These are phyloP conservation scores for Dothideomycetes sp. DNA, from an alignment of 2,329 filamentous ascomycete species.

Conservation along the genomic window DNA sequence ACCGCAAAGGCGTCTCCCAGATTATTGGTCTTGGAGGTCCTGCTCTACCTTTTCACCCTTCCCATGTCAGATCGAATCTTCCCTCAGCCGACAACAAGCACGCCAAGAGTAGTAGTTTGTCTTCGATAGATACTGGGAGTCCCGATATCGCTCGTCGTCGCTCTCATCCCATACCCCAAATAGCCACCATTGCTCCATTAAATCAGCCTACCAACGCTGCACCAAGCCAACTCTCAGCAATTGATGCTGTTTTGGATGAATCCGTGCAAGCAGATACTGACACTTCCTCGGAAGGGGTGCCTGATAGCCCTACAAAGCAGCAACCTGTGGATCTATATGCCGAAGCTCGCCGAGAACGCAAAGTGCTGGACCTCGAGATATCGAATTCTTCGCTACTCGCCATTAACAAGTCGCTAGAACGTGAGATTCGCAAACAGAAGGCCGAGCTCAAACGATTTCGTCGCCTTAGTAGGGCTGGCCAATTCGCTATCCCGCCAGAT, in stretches of 20 bases:
- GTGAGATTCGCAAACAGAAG: slow-evolving; percentile 84
- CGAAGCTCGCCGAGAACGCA: slow-evolving; percentile 85
- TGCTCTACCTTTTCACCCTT: slow-evolving; percentile 6
- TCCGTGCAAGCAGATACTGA: too few species aligned
- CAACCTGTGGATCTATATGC: slow-evolving; percentile 63
- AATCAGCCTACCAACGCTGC: too few species aligned
- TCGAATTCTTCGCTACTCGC: slow-evolving; percentile 90
- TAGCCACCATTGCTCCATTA: too few species aligned
- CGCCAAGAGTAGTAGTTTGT: slow-evolving; percentile 6
- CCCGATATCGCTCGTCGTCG: slow-evolving; percentile 4
- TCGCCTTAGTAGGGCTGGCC: slow-evolving; percentile 73
- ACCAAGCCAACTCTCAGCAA: too few species aligned
- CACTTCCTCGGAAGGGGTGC: too few species aligned
- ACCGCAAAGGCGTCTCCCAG: slow-evolving; percentile 41
- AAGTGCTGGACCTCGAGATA: slow-evolving; percentile 92
- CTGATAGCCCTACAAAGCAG: slow-evolving; percentile 36
- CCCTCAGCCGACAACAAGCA: too few species aligned
- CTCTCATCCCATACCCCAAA: slow-evolving; percentile 6
- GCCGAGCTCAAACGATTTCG: slow-evolving; percentile 77
- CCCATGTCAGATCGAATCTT: too few species aligned
- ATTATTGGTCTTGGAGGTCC: slow-evolving; percentile 28
- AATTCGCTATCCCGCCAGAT: slow-evolving; percentile 55
- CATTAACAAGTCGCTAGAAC: slow-evolving; percentile 87
- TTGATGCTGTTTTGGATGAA: too few species aligned
- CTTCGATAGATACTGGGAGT: slow-evolving; percentile 10